Percentiles rank a stretch among this genome's conserved stretches.
Evolutionary conservation across 805 yeast species (phyloP).

Genomic region (Candida sonorensis): DNA sequence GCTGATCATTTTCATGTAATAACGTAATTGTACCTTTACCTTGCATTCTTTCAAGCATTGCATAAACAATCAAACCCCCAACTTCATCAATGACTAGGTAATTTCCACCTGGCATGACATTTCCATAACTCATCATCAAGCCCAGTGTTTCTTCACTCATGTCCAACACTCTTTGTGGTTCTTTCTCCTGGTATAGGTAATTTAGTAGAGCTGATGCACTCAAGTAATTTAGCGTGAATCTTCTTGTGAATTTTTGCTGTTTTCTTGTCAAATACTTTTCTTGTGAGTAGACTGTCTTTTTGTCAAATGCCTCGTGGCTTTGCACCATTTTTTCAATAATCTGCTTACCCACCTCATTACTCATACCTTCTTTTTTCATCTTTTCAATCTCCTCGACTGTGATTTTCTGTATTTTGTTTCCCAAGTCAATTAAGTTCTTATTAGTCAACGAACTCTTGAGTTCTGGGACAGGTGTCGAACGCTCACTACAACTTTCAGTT

Average conservation of each 20-base stretch:
- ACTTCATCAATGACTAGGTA: constrained; percentile 89
- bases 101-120: constrained; percentile 83
- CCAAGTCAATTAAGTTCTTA: constrained; percentile 59
- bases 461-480: constrained; percentile 18
- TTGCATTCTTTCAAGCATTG: constrained; percentile 85
- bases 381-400: constrained; percentile 77
- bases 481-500: constrained; percentile 18
- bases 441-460: constrained; percentile 48
- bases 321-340: constrained; percentile 78
- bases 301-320: constrained; percentile 79
- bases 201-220: constrained; percentile 66
- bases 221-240: constrained; percentile 75
- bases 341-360: constrained; percentile 58
- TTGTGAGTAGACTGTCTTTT: constrained; percentile 84
- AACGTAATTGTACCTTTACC: constrained; percentile 66
- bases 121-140: constrained; percentile 66
- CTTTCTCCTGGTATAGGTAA: constrained; percentile 65
- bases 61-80: constrained; percentile 83
- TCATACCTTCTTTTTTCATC: constrained; percentile 65
- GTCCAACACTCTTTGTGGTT: constrained; percentile 63
- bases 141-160: constrained; percentile 83
- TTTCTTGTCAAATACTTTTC: constrained; percentile 88
- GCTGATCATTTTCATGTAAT: constrained; percentile 89
- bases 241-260: constrained; percentile 81
- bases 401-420: constrained; percentile 66